Conservation (phyloP, 306 rosid genomes). For the Macrotyloma uniflorum region DNA sequence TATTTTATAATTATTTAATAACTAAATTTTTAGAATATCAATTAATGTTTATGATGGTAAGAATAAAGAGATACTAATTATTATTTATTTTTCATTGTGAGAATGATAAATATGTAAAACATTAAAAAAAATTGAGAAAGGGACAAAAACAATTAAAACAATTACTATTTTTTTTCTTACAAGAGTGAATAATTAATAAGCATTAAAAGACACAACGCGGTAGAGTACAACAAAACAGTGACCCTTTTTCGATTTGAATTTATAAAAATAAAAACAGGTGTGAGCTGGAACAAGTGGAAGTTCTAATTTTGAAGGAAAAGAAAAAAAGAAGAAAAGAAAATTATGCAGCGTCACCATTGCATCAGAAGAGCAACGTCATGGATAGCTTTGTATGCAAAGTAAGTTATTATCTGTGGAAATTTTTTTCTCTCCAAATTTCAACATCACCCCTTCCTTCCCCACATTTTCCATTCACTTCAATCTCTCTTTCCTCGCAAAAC, state of each 20-base stretch:
- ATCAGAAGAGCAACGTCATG: slow-evolving; percentile 49
- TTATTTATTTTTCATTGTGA: too few species aligned
- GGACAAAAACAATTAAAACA: too few species aligned
- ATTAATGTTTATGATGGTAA: too few species aligned
- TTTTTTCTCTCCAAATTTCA: background rate
- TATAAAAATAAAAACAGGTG: too few species aligned
- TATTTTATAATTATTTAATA: too few species aligned
- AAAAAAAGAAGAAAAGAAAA: too few species aligned
- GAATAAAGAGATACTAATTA: too few species aligned
- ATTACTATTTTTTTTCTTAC: background rate
- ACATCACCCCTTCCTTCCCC: slow-evolving; percentile 41
- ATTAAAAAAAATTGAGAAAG: too few species aligned
- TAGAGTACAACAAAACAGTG: background rate
- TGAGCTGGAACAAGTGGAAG: too few species aligned
- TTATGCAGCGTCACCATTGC: background rate
- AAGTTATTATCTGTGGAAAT: slow-evolving; percentile 35
- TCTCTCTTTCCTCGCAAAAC: slow-evolving; percentile 51
- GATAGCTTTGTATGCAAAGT: slow-evolving; percentile 18
- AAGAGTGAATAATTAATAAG: background rate
- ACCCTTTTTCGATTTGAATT: background rate
- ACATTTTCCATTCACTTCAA: slow-evolving; percentile 50
- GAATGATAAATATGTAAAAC: too few species aligned
- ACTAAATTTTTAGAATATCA: too few species aligned
- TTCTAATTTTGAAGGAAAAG: background rate
- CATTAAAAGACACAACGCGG: background rate